Base-by-base conservation (phyloP, 1,139 yeast genomes). In the Taiozyma sp. region DNA sequence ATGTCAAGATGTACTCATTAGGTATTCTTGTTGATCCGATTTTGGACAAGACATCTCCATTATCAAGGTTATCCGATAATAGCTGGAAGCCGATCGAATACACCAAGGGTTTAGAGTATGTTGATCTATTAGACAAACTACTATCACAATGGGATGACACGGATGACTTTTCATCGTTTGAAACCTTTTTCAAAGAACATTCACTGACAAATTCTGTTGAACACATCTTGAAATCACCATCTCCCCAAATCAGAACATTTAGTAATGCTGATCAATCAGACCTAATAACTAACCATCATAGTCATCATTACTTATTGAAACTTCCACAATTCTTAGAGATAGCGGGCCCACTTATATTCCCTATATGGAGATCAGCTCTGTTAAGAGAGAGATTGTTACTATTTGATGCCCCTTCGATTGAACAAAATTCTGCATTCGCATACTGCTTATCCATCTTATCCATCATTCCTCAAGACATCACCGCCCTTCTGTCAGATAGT, bases 331-430 rank as follows among this genome's bases (percentile, higher is more conserved):
- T 83, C 42, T 64, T 86, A 47, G 73, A 76, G 42, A 65, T 68
- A 8, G 70, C 87, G 52, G 97, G 97, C 0, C 96, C 97, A 0
- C 69, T 87, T 46, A 72, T 87, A 2, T 88, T 87, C 62, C 79
- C 79, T 28, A 66, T 87, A 7, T 89, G 88, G 84, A 87, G 86
- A 65, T 75, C 83, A 39, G 79, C 85, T 7, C 66, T 91, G 38
- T 65, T 87, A 32, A 72, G 95, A 23, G 79, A 83, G 55, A 74
- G 83, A 42, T 74, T 90, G 10, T 56, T 90, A 12, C 66, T 90
- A 6, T 76, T 86, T 57, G 79, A 80, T 58, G 70, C 70, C 6
- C 61, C 63, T 43, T 66, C 70, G 41, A 63, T 81, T 32, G 76
- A 76, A 48, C 65, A 67, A 28, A 69, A 74, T 54, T 76, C 80